A percentile compares a stretch with the other conserved stretches of the same genome.
Evolutionary conservation across 306 rosid genomes (phyloP).

Genomic region (Gleditsia sinensis): DNA sequence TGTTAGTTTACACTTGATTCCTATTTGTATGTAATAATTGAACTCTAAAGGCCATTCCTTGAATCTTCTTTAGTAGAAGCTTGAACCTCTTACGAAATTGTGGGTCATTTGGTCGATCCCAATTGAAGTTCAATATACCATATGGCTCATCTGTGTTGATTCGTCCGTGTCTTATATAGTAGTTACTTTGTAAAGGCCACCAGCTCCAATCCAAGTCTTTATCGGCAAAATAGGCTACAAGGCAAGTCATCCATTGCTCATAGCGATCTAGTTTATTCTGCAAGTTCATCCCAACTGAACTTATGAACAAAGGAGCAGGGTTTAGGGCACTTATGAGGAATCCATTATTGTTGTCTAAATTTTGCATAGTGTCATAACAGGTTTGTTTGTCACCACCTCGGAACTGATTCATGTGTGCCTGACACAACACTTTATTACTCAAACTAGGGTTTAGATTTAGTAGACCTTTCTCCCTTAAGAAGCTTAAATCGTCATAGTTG

Average conservation of each 20-base stretch:
- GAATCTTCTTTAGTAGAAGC: slow-evolving; percentile 29
- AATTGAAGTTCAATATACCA: no score
- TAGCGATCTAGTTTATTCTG: no score
- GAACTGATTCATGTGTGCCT: slow-evolving; percentile 43
- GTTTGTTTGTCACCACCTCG: no score
- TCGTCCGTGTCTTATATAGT: slow-evolving; percentile 37
- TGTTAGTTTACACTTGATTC: no score
- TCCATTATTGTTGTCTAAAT: no score
- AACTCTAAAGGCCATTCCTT: slow-evolving; percentile 39
- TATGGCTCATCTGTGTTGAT: no score
- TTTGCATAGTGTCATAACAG: no score
- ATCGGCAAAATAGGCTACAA: slow-evolving; percentile 34
- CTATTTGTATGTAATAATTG: no score
- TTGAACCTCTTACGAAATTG: slow-evolving; percentile 34
- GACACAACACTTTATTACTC: slow-evolving; percentile 38
- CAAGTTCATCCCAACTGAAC: slow-evolving; percentile 36
- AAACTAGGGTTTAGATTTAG: background rate
- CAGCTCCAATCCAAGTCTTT: slow-evolving; percentile 46
- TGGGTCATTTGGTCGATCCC: no score
- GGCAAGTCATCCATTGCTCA: no score
- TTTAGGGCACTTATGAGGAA: slow-evolving; percentile 30
- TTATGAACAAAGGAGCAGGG: no score
- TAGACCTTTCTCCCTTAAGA: no score
- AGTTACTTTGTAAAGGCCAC: slow-evolving; percentile 50
- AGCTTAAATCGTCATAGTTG: slow-evolving; percentile 38